Evolutionary conservation across 2,329 filamentous ascomycete species (phyloP), one percentile per base, ranked within the genome.

Genomic region (Conoideocrella luteorostrata): DNA sequence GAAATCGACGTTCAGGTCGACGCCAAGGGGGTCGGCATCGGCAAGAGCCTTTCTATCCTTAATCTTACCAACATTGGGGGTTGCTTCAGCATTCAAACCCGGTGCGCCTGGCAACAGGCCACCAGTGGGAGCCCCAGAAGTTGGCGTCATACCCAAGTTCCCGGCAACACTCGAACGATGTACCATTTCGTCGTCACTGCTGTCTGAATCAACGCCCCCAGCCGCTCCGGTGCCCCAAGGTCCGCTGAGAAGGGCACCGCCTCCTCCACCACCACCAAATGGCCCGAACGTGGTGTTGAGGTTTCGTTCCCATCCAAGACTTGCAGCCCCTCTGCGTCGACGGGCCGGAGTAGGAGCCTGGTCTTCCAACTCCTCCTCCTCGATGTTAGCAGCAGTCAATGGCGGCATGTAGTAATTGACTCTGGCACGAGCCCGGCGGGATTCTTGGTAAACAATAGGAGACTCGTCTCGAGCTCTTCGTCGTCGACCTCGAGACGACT

Each of bases 11-110:
- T 81, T 91, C 58, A 91, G 71, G 59, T 97, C 90, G 26, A 98
- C 89, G 9, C 93, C 93, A 4, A 98, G 76, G 35, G 93, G 93
- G 59, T 97, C 93, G 4, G 90, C 88, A 67, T 98, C 93, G 18
- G 91, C 91, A 38, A 96, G 75, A 4, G 88, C 83, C 61, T 95
- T 94, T 58, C 84, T 86, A 59, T 95, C 90, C 67, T 94, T 96
- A 56, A 97, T 77, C 65, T 91, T 96, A 51, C 93, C 93, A 29
- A 97, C 80, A 52, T 94, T 93, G 9, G 87, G 86, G 4, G 88
- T 69, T 1, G 69, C 70, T 38, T 75, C 72, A 2, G 62, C 57
- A 39, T 66, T 67, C 21, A 66, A 55, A 23, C 61, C 68, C n/a
- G 58, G 52, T 5, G 59, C 62, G 9, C 65, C 66, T 11, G 64